A percentile compares a stretch with the other conserved stretches of the same genome.
Evolutionary conservation across 75 land plant species (phyloP).

Genomic region (Larix kaempferi): DNA sequence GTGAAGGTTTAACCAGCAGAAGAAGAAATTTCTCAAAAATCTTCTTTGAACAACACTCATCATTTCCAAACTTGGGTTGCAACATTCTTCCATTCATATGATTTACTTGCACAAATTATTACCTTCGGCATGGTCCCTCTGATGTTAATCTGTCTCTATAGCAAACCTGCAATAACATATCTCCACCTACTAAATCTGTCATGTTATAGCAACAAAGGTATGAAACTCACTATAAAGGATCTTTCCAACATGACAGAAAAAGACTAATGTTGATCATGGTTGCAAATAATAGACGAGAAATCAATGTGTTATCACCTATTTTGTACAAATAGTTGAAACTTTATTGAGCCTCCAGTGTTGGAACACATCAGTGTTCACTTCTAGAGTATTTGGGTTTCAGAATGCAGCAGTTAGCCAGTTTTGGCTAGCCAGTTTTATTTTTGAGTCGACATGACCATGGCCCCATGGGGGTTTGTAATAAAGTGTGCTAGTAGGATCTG

Average conservation of each 20-base stretch:
- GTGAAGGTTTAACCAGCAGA: neutral
- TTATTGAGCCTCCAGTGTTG: too few species aligned
- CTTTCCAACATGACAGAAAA: neutral
- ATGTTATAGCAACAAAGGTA: neutral
- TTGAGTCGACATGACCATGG: too few species aligned
- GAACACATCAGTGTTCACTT: too few species aligned
- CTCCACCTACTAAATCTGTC: neutral
- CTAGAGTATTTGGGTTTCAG: too few species aligned
- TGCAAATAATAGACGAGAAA: neutral
- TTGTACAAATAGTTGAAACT: too few species aligned
- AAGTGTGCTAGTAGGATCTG: too few species aligned
- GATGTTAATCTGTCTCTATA: neutral
- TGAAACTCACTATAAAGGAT: neutral
- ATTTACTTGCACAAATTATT: neutral
- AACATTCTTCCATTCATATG: neutral
- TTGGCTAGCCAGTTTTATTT: too few species aligned
- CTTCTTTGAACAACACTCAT: neutral
- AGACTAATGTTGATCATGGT: neutral
- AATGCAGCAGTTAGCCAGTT: too few species aligned
- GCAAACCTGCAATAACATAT: neutral
- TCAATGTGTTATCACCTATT: too few species aligned
- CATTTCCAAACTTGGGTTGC: neutral
- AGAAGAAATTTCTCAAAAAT: neutral
- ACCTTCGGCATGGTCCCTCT: neutral
- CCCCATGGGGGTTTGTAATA: too few species aligned